Conservation (phyloP, 495 filamentous ascomycete genomes). For the Penicillium salamii region DNA sequence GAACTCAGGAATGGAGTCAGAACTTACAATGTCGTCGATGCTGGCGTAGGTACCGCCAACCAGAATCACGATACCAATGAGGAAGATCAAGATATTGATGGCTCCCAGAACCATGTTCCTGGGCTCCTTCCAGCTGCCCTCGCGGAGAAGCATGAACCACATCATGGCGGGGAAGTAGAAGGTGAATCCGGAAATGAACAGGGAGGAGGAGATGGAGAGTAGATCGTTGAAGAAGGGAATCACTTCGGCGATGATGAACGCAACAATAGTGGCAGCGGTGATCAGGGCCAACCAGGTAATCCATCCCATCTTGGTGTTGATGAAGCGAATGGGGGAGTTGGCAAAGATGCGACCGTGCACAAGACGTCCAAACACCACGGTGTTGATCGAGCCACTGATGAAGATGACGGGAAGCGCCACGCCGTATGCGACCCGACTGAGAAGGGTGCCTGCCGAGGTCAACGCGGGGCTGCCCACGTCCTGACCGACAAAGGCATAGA, state of each 20-base stretch:
- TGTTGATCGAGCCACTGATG: slow-evolving; percentile 63
- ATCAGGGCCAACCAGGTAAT: slow-evolving; percentile 56
- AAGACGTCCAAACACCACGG: slow-evolving; percentile 57
- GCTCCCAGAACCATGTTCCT: slow-evolving; percentile 25
- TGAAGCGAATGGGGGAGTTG: slow-evolving; percentile 51
- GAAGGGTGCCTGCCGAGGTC: slow-evolving; percentile 52
- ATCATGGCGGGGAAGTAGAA: slow-evolving; percentile 49
- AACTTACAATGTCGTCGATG: slow-evolving; percentile 57
- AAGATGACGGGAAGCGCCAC: slow-evolving; percentile 72
- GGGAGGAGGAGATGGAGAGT: slow-evolving; percentile 54
- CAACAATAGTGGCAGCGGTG: slow-evolving; percentile 53
- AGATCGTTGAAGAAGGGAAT: slow-evolving; percentile 68
- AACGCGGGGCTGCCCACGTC: slow-evolving; percentile 67
- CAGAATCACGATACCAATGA: slow-evolving; percentile 47
- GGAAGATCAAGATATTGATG: slow-evolving; percentile 20
- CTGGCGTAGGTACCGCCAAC: slow-evolving; percentile 56
- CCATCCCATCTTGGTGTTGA: slow-evolving; percentile 58
- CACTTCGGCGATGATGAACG: slow-evolving; percentile 65
- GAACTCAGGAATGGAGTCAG: background rate
- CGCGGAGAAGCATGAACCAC: slow-evolving; percentile 57
- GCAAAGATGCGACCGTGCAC: slow-evolving; percentile 58
- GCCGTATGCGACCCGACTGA: slow-evolving; percentile 70
- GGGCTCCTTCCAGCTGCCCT: slow-evolving; percentile 36
- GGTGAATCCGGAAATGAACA: slow-evolving; percentile 31
- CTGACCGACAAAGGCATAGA: slow-evolving; percentile 66